phyloP scores from a whole-genome alignment of 805 yeast species.

The Candida cerambycidarum region DNA sequence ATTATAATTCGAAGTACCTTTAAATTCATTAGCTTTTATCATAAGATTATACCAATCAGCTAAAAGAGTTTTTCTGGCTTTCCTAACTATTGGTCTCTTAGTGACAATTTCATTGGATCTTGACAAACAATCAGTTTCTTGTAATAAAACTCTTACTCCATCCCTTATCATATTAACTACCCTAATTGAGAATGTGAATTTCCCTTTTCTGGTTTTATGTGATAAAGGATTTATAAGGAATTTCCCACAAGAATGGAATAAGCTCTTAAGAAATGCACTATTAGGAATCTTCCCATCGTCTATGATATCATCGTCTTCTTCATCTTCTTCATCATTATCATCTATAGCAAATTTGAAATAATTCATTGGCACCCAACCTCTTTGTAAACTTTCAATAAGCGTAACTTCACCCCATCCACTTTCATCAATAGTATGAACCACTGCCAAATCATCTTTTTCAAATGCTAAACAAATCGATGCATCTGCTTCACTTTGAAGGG shows the following conservation, averaged over 20 bases:
- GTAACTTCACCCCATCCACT: constrained; percentile 92
- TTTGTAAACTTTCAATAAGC: constrained; percentile 53
- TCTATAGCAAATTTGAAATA: constrained; percentile 56
- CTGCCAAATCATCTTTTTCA: constrained; percentile 66
- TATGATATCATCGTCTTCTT: constrained; percentile 25
- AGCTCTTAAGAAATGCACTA: constrained; percentile 51
- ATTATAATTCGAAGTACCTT: constrained; percentile 56
- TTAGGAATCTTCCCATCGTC: constrained; percentile 34
- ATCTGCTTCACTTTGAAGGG: constrained; percentile 64
- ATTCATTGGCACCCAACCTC: constrained; percentile 89
- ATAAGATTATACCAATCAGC: constrained; percentile 82
- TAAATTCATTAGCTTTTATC: constrained; percentile 73
- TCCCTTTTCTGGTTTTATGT: constrained; percentile 37
- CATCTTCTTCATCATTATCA: constrained; percentile 18
- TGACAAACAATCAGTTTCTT: constrained; percentile 71
- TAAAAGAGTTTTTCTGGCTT: constrained; percentile 63
- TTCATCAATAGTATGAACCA: constrained; percentile 74
- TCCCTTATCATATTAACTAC: constrained; percentile 67
- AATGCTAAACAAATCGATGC: constrained; percentile 74
- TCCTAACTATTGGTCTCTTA: constrained; percentile 58
- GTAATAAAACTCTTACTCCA: constrained; percentile 65
- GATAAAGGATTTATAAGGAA: constrained; percentile 66
- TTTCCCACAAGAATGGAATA: constrained; percentile 63
- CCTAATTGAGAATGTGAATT: constrained; percentile 54
- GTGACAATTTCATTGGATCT: constrained; percentile 70